Evolutionary conservation across 257 asterid genomes (phyloP).

Genomic region (Petunia secreta): DNA sequence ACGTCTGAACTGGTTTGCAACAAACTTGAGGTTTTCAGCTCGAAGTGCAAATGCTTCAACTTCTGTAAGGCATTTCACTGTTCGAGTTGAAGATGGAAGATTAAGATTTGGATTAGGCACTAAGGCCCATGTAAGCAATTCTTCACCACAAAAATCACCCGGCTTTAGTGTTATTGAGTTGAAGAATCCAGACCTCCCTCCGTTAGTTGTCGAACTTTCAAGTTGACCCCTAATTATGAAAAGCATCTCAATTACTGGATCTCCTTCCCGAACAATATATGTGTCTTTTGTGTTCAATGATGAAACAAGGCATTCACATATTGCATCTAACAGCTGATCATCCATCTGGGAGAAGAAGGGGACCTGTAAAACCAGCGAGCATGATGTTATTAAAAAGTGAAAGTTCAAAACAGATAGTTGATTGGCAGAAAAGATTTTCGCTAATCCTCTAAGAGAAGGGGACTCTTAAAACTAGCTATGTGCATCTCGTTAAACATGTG

Average conservation of each 20-base stretch:
- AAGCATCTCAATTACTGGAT: constrained; percentile 84
- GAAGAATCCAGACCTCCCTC: constrained; percentile 83
- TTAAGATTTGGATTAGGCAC: constrained; percentile 56
- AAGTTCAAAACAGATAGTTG: not conserved
- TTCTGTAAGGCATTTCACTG: constrained; percentile 63
- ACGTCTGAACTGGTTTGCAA: constrained; percentile 71
- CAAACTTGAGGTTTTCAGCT: constrained; percentile 78
- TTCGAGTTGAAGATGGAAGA: constrained; percentile 79
- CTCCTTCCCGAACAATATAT: constrained; percentile 79
- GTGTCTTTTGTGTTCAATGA: constrained; percentile 77
- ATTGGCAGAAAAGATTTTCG: not conserved
- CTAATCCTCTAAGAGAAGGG: not conserved
- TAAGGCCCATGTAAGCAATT: constrained; percentile 83
- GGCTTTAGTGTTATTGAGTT: constrained; percentile 71
- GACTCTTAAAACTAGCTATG: not conserved
- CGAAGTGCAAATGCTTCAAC: constrained; percentile 83
- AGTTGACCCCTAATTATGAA: constrained; percentile 86
- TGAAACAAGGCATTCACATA: constrained; percentile 85
- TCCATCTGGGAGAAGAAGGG: constrained; percentile 95
- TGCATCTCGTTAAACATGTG: not conserved
- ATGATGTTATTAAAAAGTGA: not conserved
- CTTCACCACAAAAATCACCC: constrained; percentile 91
- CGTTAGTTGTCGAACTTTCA: constrained; percentile 87
- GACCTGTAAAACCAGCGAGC: constrained; percentile 45
- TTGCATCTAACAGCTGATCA: constrained; percentile 81